Conservation (phyloP, 192 early-diverging fungal species). For the Backusella sp. region DNA sequence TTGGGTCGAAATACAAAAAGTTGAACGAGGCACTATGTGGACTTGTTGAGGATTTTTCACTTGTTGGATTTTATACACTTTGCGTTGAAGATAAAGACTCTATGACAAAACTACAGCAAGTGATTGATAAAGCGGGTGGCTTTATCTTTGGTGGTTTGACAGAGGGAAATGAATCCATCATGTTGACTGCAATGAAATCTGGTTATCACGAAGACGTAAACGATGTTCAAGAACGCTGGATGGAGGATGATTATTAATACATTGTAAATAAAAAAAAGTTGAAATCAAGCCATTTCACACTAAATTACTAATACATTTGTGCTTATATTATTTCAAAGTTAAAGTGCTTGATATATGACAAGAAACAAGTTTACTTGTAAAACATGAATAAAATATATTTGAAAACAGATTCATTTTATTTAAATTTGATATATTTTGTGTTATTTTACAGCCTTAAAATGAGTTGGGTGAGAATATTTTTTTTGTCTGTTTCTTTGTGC, state of each 20-base stretch:
- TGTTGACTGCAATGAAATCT: constrained; percentile 55
- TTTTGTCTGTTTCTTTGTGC: background rate
- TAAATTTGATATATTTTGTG: background rate
- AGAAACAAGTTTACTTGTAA: too few species aligned
- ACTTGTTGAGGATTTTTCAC: constrained; percentile 86
- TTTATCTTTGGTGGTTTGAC: constrained; percentile 84
- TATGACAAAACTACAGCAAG: constrained; percentile 71
- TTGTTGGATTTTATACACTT: constrained; percentile 92
- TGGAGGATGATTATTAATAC: constrained; percentile 18
- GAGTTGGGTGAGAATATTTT: background rate
- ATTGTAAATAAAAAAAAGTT: background rate
- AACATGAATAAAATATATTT: too few species aligned
- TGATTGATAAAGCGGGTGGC: constrained; percentile 90
- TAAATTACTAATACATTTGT: too few species aligned
- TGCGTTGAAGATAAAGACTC: constrained; percentile 78
- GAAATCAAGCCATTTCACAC: too few species aligned
- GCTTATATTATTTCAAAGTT: too few species aligned
- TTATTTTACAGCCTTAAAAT: background rate
- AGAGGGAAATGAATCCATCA: constrained; percentile 75
- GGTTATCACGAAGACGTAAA: constrained; percentile 40
- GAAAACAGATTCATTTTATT: background rate
- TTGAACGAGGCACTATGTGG: constrained; percentile 86
- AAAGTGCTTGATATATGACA: too few species aligned
- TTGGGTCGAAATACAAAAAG: constrained; percentile 60
- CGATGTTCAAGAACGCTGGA: constrained; percentile 49